Evolutionary conservation across 2,329 filamentous ascomycete genomes (phyloP), one percentile per base, ranked within the genome.

Genomic region (Aureobasidium sp.): DNA sequence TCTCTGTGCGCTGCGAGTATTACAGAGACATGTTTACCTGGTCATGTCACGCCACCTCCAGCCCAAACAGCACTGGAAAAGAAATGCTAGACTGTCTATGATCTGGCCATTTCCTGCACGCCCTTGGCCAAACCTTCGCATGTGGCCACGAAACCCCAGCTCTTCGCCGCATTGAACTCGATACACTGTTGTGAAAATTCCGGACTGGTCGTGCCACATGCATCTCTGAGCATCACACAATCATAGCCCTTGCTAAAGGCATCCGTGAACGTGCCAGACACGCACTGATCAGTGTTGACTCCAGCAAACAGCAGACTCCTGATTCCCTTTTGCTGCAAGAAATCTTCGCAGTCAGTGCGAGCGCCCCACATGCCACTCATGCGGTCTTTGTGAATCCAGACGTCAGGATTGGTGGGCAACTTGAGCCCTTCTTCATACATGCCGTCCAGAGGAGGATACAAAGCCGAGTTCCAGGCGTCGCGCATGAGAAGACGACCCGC

Each of bases 241-340:
- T 81, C 77, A 65, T 73, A 81, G 0, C 79, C 79, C 56, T 71
- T 73, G 58, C 72, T 75, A 58, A 77, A 79, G 2, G 75, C 77
- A 66, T 83, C 78, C 44, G 71, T 68, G 55, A 81, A 64, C 12
- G 77, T 81, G 1, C 77, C 77, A 19, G 75, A 69, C 6, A 83
- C 79, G 60, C 79, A 82, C 61, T 81, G 79, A 64, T 83, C 79
- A 2, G 79, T 81, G 60, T 83, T 83, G 11, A 81, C 79, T 0
- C 80, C 79, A 1, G 76, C 67, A 57, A 83, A 81, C 17, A 83
- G 60, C 39, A 82, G 61, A 4, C 78, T 81, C 39, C 58, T 71
- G 54, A 71, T 72, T 0, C 68, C 67, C 42, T 69, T 58, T 35
- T 64, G 55, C 44, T 69, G 61, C 47, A 81, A 62, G 34, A 69